These are phyloP conservation scores for Nidularia pulvinata DNA, from an alignment of 768 basidiomycete genomes.

Conservation along the genomic window DNA sequence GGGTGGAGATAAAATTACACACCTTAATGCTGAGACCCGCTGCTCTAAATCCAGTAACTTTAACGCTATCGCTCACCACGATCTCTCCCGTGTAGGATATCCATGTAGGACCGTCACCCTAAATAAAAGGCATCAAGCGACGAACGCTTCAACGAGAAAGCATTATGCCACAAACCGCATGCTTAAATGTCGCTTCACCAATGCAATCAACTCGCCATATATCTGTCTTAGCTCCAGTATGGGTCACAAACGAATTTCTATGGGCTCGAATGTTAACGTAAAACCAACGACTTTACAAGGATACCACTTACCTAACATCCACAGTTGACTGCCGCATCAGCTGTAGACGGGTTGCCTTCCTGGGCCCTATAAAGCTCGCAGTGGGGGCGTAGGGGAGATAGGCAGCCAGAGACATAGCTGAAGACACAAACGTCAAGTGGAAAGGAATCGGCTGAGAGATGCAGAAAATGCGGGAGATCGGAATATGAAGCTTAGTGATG, in stretches of 20 bases:
- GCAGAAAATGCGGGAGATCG: constrained; percentile 59
- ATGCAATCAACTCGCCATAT: constrained; percentile 70
- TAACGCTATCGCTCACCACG: constrained; percentile 41
- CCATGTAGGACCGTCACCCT: constrained; percentile 70
- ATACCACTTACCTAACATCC: constrained; percentile 52
- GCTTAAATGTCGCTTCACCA: constrained; percentile 62
- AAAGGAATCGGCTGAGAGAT: constrained; percentile 65
- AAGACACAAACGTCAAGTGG: constrained; percentile 59
- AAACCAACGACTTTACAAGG: no score
- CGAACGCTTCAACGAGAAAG: neutral
- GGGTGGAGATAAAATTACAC: constrained; percentile 5
- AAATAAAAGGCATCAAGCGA: constrained; percentile 1
- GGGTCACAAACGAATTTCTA: constrained; percentile 46
- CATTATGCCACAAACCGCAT: constrained; percentile 38
- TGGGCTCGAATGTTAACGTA: neutral
- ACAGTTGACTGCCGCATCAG: constrained; percentile 68
- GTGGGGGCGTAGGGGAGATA: constrained; percentile 63
- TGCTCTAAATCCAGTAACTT: constrained; percentile 63
- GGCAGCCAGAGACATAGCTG: constrained; percentile 52
- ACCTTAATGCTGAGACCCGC: constrained; percentile 68
- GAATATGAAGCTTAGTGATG: constrained; percentile 44
- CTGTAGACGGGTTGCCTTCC: constrained; percentile 51
- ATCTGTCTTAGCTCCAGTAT: constrained; percentile 63
- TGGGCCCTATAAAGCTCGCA: constrained; percentile 20
- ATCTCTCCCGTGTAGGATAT: constrained; percentile 66